Base-by-base conservation (phyloP, 441 rosid species). In the Adansonia grandidieri region DNA sequence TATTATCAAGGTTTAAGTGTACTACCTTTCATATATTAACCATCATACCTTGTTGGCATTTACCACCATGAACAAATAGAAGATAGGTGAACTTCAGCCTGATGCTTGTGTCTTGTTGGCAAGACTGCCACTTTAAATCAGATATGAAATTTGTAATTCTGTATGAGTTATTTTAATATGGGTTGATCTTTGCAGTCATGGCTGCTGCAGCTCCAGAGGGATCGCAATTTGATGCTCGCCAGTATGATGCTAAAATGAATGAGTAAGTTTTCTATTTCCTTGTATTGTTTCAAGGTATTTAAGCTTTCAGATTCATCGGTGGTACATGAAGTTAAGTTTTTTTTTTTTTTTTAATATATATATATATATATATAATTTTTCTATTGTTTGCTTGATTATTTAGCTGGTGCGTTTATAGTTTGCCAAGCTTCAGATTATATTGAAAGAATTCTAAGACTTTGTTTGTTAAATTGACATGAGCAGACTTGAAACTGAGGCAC, bases 181-280 rank as follows among this genome's bases (percentile, higher is more conserved):
- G 62, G 42, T 53, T 61, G 45, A 14, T 22, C 50, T 22, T 57
- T 58, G 79, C 82, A 89, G 88, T 70, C 82, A 90, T 87, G 91
- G 91, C 91, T 10, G 89, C 86, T 80, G 74, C 80, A 19, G 79
- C 86, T 74, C 86, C 89, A 32, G 91, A 87, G 80, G 90, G 89
- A 15, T 78, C 90, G 0, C 89, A 82, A 70, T 90, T 86, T 69
- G 91, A 86, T 82, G 77, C 84, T 0, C 89, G 91, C 75, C 90
- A 90, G 78, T 87, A 61, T 77, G 91, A 88, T 84, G 75, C 88
- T 40, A 88, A 83, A 67, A 74, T 90, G 85, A 86, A 77, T 77
- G 93, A 90, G 93, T 90, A 75, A 88, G 93, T 76, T 40, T 53
- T 22, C 1, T 76, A 8, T 53, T 22, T 75, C 50, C 9, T 50